phyloP scores from a whole-genome alignment of 2,329 filamentous ascomycete genomes.

The Calonectria pteridis region DNA sequence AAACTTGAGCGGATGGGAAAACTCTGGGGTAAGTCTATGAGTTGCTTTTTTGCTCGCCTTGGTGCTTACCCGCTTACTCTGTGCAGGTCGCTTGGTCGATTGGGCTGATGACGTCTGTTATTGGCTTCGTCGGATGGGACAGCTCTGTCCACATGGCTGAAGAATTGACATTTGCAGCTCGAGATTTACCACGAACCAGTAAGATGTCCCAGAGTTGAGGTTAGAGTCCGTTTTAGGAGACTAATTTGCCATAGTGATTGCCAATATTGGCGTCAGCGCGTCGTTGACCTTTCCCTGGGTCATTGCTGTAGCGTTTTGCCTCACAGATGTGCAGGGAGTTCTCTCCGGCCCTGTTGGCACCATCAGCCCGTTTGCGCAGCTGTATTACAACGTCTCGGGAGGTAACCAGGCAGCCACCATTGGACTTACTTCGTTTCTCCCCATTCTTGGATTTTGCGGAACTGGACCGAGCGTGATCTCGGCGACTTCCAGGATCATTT shows the following conservation, averaged over 20 bases:
- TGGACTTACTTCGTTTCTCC: slow-evolving; percentile 2
- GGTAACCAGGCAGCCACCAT: slow-evolving; percentile 15
- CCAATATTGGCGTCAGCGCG: slow-evolving; percentile 14
- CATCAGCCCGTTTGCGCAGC: slow-evolving; percentile 21
- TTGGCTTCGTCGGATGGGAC: slow-evolving; percentile 19
- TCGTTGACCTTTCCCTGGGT: slow-evolving; percentile 18
- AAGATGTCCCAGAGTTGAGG: background rate
- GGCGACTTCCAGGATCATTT: slow-evolving; percentile 17
- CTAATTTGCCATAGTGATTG: background rate
- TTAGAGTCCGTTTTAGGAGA: background rate
- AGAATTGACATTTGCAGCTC: slow-evolving; percentile 17
- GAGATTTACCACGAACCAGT: slow-evolving; percentile 22
- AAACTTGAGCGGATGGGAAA: slow-evolving; percentile 21
- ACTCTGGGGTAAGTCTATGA: slow-evolving; percentile 15
- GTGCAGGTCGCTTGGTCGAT: slow-evolving; percentile 17
- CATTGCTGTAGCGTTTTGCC: slow-evolving; percentile 17
- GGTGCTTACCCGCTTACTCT: background rate
- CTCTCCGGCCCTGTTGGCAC: slow-evolving; percentile 10
- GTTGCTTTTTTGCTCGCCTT: slow-evolving; percentile 24
- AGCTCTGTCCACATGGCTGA: slow-evolving; percentile 21
- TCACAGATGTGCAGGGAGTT: slow-evolving; percentile 9
- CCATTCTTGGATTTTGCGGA: slow-evolving; percentile 21
- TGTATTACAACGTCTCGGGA: slow-evolving; percentile 21
- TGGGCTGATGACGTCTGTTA: slow-evolving; percentile 7
- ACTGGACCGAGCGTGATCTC: slow-evolving; percentile 10